Evolutionary conservation across 2,329 filamentous ascomycete genomes (phyloP), one percentile per base, ranked within the genome.

Genomic region (Aspergillus intermedius): DNA sequence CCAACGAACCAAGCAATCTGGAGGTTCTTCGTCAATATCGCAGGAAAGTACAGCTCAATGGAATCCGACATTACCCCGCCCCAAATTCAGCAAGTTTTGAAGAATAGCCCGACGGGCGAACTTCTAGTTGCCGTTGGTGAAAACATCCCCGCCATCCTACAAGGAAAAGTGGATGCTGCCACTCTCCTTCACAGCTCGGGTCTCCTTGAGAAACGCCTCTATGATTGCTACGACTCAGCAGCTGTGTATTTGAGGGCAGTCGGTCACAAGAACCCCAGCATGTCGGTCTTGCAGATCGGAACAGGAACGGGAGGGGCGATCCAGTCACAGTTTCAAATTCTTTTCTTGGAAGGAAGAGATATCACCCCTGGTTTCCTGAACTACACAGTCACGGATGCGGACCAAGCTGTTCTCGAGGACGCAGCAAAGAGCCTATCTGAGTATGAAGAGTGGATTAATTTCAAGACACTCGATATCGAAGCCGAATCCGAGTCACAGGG

Each of bases 201-300:
- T n/a, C 22, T 21, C 10, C 6, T 15, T 6, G 13, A 21, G 6
- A 12, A 13, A 13, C 30, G n/a, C 17, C 40, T 42, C 7, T 12
- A 23, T n/a, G 6, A 44, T 7, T 15, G 42, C 6, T 60, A 58
- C 21, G 44, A 45, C 2, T 37, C 43, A n/a, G 47, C 51, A 4
- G 22, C 45, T 13, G 42, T 32, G 5, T 60, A 60, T 17, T 15
- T 62, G 3, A 39, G 44, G 2, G 10, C 60, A 5, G 17, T 63
- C n/a, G 44, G 54, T 15, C 47, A 60, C 25, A 57, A 56, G 8
- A 52, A 60, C 19, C 60, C 60, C 13, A 52, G 51, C 12, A 49
- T 58, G 1, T 59, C 59, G 9, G 55, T 63, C 7, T 49, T 63
- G 3, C 58, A 63, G 25, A 34, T 62, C 17, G 52, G 54, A 13